Conservation (phyloP, 2,329 filamentous ascomycete species). For the Lizonia empirigonia region DNA sequence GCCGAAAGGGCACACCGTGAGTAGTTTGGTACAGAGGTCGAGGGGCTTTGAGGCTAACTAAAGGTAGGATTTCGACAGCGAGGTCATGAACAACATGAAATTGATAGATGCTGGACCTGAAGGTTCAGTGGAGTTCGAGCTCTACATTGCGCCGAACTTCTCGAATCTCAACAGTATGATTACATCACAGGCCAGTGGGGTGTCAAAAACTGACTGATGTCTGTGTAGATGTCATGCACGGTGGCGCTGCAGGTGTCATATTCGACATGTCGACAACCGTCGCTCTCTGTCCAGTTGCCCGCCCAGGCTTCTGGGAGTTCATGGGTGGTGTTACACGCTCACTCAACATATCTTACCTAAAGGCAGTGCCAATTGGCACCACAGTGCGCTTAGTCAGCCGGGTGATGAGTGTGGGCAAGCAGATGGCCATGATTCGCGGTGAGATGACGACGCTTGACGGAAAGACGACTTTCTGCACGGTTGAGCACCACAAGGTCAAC, state of each 20-base stretch:
- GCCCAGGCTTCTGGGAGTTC: conserved; percentile 59
- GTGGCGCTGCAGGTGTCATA: conserved; percentile 48
- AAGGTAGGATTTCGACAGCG: conserved; percentile 44
- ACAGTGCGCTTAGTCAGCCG: conserved; percentile 52
- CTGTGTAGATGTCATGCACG: conserved; percentile 48
- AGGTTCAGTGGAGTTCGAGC: conserved; percentile 44
- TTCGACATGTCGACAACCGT: conserved; percentile 55
- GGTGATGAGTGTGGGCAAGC: conserved; percentile 55
- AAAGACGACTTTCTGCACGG: conserved; percentile 55
- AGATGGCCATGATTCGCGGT: conserved; percentile 59
- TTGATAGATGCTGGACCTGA: conserved; percentile 45
- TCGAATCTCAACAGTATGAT: conserved; percentile 49
- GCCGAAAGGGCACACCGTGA: conserved; percentile 41
- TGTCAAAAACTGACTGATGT: conserved; percentile 2
- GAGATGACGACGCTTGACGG: conserved; percentile 58
- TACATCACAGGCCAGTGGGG: no score
- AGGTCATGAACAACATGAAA: conserved; percentile 47
- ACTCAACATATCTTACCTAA: conserved; percentile 59
- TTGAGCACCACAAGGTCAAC: conserved; percentile 60
- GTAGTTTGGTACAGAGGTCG: neutral
- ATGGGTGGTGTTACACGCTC: conserved; percentile 58
- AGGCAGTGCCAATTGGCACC: conserved; percentile 55
- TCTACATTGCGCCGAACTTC: conserved; percentile 43
- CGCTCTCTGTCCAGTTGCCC: conserved; percentile 56
- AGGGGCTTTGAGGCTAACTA: neutral